Conservation (phyloP, 495 filamentous ascomycete species). For the Bacidia gigantensis region DNA sequence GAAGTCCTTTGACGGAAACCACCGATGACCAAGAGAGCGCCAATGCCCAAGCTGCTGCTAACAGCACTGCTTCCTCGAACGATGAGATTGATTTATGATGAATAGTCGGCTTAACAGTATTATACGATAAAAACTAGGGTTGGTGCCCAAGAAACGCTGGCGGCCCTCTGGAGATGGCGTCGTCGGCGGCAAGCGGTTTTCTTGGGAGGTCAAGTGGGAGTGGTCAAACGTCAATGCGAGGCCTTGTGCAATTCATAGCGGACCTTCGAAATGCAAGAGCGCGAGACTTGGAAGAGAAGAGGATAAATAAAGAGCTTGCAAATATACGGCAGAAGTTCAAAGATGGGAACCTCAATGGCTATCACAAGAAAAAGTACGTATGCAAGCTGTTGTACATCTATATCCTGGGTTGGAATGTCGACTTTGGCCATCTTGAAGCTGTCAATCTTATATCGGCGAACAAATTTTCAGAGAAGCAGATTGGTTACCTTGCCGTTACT, state of each 20-base stretch:
- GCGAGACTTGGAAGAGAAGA: slow-evolving; percentile 92
- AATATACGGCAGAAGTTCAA: slow-evolving; percentile 74
- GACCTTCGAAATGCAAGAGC: slow-evolving; percentile 91
- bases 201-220: slow-evolving; percentile 43
- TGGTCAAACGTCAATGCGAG: slow-evolving; percentile 62
- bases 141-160: not conserved
- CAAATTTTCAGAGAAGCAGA: slow-evolving; percentile 99
- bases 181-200: slow-evolving; percentile 40
- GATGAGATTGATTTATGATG: too few species aligned
- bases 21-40: too few species aligned
- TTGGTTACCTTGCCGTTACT: slow-evolving; percentile 95
- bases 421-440: slow-evolving; percentile 96
- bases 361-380: slow-evolving; percentile 99
- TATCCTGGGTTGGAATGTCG: slow-evolving; percentile 97
- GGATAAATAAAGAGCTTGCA: slow-evolving; percentile 98
- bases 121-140: not conserved
- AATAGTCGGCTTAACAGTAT: too few species aligned
- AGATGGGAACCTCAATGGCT: slow-evolving; percentile 82
- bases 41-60: too few species aligned
- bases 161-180: slow-evolving; percentile 32
- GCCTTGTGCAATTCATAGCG: slow-evolving; percentile 95
- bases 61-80: too few species aligned
- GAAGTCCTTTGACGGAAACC: too few species aligned
- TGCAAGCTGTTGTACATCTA: slow-evolving; percentile 99
- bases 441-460: slow-evolving; percentile 92